Conservation (phyloP, 768 basidiomycete species). For the Coprinellus micaceus region DNA sequence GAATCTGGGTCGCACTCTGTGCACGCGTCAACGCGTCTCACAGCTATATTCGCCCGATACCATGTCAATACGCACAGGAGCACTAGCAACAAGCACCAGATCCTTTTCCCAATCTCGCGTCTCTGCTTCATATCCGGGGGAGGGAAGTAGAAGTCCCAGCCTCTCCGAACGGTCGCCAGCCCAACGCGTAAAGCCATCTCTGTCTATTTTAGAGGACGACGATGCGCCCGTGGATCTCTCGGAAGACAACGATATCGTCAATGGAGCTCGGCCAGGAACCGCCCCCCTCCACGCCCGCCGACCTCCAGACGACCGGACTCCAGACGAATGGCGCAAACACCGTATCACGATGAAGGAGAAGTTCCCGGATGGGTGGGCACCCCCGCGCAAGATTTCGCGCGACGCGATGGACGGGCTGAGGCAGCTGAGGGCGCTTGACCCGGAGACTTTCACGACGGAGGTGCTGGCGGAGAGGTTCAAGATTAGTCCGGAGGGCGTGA, state of each 20-base stretch:
- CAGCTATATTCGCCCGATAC: no score
- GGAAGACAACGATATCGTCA: conserved; percentile 49
- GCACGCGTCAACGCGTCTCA: conserved; percentile 1
- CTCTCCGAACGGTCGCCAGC: no score
- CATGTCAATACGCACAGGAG: conserved; percentile 4
- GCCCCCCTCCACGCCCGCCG: conserved; percentile 34
- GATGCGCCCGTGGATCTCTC: conserved; percentile 42
- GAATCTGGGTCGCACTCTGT: not conserved
- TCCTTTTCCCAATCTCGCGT: conserved; percentile 19
- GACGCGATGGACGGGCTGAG: conserved; percentile 83
- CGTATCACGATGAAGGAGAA: conserved; percentile 45
- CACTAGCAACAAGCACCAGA: conserved; percentile 9
- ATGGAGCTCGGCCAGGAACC: conserved; percentile 36
- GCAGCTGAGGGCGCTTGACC: conserved; percentile 60
- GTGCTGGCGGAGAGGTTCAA: conserved; percentile 73
- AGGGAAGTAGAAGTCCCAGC: conserved; percentile 20
- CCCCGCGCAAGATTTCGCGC: conserved; percentile 74
- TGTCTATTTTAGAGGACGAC: conserved; percentile 48
- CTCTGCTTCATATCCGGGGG: conserved; percentile 7
- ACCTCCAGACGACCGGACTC: conserved; percentile 40
- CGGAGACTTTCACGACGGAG: conserved; percentile 59
- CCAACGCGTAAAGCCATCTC: no score
- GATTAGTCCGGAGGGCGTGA: conserved; percentile 77
- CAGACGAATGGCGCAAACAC: conserved; percentile 48
- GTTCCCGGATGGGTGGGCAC: conserved; percentile 72